phyloP scores from a whole-genome alignment of 768 basidiomycete species.

The Vararia minispora region DNA sequence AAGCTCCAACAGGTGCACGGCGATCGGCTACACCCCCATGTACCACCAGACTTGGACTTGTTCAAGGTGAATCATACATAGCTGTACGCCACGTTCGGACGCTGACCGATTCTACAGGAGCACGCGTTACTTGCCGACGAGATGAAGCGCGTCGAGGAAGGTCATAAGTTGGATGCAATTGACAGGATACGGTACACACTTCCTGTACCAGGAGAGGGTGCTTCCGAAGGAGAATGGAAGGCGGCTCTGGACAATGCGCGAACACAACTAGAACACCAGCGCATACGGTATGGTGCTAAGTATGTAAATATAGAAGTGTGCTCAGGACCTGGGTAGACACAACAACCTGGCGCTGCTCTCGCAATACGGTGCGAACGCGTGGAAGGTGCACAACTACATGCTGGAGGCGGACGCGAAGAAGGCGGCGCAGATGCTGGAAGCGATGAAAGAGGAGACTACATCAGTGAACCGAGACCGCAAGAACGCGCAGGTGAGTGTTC shows the following conservation, averaged over 20 bases:
- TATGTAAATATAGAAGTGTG: not conserved
- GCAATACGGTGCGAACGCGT: slow-evolving; percentile 83
- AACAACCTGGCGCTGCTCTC: slow-evolving; percentile 76
- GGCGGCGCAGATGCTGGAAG: slow-evolving; percentile 62
- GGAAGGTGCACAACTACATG: slow-evolving; percentile 85
- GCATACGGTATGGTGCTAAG: slow-evolving; percentile 43
- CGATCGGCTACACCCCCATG: slow-evolving; percentile 53
- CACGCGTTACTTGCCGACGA: slow-evolving; percentile 63
- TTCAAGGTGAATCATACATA: slow-evolving; percentile 72
- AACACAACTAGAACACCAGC: slow-evolving; percentile 79
- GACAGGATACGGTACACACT: slow-evolving; percentile 69
- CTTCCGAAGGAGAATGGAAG: slow-evolving; percentile 68
- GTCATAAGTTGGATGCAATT: slow-evolving; percentile 51
- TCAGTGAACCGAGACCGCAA: slow-evolving; percentile 85
- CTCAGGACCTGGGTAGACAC: slow-evolving; percentile 35
- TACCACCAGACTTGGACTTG: slow-evolving; percentile 53
- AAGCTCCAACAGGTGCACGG: slow-evolving; percentile 40
- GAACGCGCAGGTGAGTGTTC: slow-evolving; percentile 57
- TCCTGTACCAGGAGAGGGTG: slow-evolving; percentile 50
- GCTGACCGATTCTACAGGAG: slow-evolving; percentile 31
- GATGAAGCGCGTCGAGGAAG: slow-evolving; percentile 60
- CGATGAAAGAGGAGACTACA: slow-evolving; percentile 65
- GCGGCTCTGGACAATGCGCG: slow-evolving; percentile 64
- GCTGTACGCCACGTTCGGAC: slow-evolving; percentile 22
- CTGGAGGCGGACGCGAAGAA: slow-evolving; percentile 68